These are phyloP conservation scores for Crotalaria pallida DNA, from an alignment of 306 rosid genomes.

Conservation along the genomic window DNA sequence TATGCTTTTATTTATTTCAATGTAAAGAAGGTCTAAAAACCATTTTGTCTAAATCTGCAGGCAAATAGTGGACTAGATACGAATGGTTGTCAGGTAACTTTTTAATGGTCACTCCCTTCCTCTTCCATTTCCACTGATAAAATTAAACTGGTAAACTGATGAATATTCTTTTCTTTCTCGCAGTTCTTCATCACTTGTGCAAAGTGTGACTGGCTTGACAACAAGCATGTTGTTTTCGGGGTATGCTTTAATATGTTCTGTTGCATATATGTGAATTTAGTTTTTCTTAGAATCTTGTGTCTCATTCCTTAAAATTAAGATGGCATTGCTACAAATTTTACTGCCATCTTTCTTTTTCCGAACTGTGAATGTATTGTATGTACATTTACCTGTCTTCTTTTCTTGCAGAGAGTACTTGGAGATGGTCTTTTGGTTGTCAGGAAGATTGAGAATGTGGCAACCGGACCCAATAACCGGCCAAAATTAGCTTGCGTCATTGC, in stretches of 20 bases:
- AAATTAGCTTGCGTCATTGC: constrained; percentile 75
- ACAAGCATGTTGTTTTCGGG: constrained; percentile 98
- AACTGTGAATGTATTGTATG: too few species aligned
- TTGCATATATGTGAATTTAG: not conserved
- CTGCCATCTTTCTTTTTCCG: constrained; percentile 3
- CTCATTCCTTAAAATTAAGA: not conserved
- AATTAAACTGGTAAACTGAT: constrained; percentile 11
- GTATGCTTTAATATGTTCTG: constrained; percentile 41
- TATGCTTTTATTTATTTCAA: constrained; percentile 5
- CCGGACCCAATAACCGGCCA: constrained; percentile 90
- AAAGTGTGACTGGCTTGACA: constrained; percentile 98
- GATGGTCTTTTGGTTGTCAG: constrained; percentile 96
- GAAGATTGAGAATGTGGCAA: constrained; percentile 96
- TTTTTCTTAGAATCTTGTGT: not conserved
- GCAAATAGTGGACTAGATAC: constrained; percentile 88
- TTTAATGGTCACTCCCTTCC: not conserved
- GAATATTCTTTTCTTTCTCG: constrained; percentile 18
- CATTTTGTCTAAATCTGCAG: constrained; percentile 43
- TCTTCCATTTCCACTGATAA: not conserved
- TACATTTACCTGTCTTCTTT: not conserved
- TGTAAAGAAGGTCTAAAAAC: not conserved
- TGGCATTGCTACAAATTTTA: not conserved
- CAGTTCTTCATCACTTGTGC: constrained; percentile 95
- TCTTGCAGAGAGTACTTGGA: constrained; percentile 89
- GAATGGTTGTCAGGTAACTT: constrained; percentile 86